Evolutionary conservation across 1,284 basidiomycete species (phyloP).

Genomic region (Cutaneotrichosporon sp.): DNA sequence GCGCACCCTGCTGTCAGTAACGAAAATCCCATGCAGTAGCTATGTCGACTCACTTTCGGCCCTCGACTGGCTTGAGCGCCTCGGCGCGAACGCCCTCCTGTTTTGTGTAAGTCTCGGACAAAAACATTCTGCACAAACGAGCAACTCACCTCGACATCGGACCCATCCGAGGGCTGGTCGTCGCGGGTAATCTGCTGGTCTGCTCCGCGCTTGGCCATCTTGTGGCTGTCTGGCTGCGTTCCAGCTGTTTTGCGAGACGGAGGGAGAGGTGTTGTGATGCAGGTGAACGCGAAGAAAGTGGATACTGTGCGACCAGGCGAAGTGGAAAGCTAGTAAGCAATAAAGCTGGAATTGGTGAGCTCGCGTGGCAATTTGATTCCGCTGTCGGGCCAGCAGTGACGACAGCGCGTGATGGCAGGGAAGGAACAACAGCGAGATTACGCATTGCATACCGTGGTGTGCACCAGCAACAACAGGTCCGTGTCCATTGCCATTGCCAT

Average conservation of each 20-base stretch:
- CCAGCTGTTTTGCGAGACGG: too few species aligned
- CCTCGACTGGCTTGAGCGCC: constrained; percentile 35
- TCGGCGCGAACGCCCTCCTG: constrained; percentile 33
- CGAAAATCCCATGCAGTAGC: too few species aligned
- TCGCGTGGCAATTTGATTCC: neutral
- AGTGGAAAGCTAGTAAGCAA: too few species aligned
- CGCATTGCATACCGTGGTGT: neutral
- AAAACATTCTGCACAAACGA: constrained; percentile 22
- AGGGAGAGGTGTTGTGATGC: too few species aligned
- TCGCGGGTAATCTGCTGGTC: constrained; percentile 67
- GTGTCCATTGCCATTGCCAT: too few species aligned
- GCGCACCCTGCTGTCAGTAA: constrained; percentile 40
- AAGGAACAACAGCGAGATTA: neutral
- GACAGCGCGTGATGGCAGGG: neutral
- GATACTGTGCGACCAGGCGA: too few species aligned
- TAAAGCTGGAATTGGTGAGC: too few species aligned
- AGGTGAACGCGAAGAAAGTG: too few species aligned
- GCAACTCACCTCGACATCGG: constrained; percentile 37
- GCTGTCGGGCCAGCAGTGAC: neutral
- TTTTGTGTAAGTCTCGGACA: neutral
- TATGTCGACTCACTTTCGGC: constrained; percentile 32
- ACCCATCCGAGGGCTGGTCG: constrained; percentile 45
- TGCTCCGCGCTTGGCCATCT: constrained; percentile 62
- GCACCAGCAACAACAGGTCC: too few species aligned
- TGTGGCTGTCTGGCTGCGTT: neutral